Evolutionary conservation across 106 monocot species (phyloP), one percentile per base, ranked within the genome.

Genomic region (Gastrodia elata): DNA sequence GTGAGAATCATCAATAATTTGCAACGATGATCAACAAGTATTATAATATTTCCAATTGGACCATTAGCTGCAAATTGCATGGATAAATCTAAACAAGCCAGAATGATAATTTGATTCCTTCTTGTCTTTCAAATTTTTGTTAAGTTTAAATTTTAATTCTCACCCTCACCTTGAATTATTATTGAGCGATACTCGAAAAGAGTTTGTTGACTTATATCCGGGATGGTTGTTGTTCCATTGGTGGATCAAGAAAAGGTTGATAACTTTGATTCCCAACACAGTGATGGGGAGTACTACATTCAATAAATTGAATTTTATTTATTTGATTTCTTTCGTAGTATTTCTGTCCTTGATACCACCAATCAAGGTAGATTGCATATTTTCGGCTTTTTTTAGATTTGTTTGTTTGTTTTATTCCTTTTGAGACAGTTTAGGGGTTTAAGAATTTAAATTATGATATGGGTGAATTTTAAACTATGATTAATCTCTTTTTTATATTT

Each of bases 231-330:
- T 61, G 61, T 38, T 67, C 20, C 36, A 16, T 10, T 26, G 40
- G 41, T 69, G 69, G 69, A 69, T 69, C 69, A 69, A 40, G 69
- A 69, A 26, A 69, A 69, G 69, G 40, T 8, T 9, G 69, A 39
- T 4, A 40, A 11, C 69, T 25, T 22, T 11, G 38, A 40, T 40
- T 39, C 10, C 7, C 69, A 6, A 41, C 10, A 8, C 26, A 35
- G 26, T 26, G 35, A 69, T 35, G 69, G 18, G 10, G 20, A 9
- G 69, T 39, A 40, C 39, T 26, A 24, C 38, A 26, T 2, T 68
- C 37, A 14, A 5, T 38, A 26, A 8, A 25, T 18, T 25, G 61
- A 10, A 14, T 61, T 61, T 13, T 8, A 4, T 61, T 27, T 30
- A 30, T 61, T 61, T 28, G 0, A 44, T 32, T 32, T 26, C 16